Percentiles rank a stretch among this genome's conserved stretches.
Evolutionary conservation across 768 basidiomycete species (phyloP).

Genomic region (Mycena rosella): DNA sequence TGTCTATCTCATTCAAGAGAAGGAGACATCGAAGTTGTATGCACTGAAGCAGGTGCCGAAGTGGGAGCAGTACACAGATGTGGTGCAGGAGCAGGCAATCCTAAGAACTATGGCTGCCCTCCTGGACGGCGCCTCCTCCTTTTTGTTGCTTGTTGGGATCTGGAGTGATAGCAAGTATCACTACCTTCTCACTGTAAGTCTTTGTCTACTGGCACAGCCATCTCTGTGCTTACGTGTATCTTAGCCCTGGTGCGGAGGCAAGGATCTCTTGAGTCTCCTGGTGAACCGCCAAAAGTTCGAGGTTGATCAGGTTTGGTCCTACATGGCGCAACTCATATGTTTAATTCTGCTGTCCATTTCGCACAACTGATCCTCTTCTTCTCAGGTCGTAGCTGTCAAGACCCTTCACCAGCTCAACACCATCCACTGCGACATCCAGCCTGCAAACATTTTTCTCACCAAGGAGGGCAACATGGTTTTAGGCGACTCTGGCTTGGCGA

Average conservation of each 20-base stretch:
- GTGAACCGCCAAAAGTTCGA: background rate
- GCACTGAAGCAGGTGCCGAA: background rate
- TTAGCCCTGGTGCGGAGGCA: constrained; percentile 13
- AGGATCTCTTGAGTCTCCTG: background rate
- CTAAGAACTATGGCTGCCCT: background rate
- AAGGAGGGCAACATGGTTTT: constrained; percentile 8
- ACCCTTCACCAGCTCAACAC: background rate
- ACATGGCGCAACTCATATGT: constrained; percentile 10
- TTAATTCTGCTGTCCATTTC: background rate
- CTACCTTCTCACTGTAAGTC: constrained; percentile 8
- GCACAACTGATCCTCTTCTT: background rate
- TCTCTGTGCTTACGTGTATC: background rate
- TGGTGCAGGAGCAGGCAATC: background rate
- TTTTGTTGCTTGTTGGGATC: background rate
- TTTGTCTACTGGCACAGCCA: background rate
- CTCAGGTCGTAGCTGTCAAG: constrained; percentile 13
- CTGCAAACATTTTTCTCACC: constrained; percentile 10
- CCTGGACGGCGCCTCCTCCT: background rate
- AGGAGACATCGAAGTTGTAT: background rate
- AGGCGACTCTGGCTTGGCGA: constrained; percentile 13
- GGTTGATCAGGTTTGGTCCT: background rate
- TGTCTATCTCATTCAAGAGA: background rate
- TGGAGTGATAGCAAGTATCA: constrained; percentile 1
- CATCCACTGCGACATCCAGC: constrained; percentile 21
- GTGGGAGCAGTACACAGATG: background rate